Evolutionary conservation across 768 basidiomycete species (phyloP).

Genomic region (Pulveroboletus ravenelii): DNA sequence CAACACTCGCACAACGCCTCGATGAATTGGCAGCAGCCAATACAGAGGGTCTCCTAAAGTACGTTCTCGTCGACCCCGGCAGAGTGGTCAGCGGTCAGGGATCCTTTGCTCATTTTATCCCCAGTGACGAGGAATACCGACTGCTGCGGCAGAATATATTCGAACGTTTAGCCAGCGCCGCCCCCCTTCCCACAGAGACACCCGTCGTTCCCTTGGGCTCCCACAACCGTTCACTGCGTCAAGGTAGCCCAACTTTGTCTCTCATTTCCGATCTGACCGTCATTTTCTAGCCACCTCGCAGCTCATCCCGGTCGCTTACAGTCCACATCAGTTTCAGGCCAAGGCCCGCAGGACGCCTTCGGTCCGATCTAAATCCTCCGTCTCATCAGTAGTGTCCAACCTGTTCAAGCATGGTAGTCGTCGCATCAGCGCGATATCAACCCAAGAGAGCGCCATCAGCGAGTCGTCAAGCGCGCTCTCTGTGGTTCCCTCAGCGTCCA

Average conservation of each 20-base stretch:
- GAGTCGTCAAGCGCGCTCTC: constrained; percentile 43
- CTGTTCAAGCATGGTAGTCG: constrained; percentile 47
- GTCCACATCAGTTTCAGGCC: constrained; percentile 26
- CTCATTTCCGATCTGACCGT: constrained; percentile 3
- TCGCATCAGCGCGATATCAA: constrained; percentile 32
- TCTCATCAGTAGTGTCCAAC: constrained; percentile 46
- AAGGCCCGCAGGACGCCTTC: constrained; percentile 46
- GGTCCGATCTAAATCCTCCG: constrained; percentile 48
- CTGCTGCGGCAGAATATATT: constrained; percentile 80
- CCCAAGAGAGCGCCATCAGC: constrained; percentile 38
- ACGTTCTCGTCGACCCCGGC: constrained; percentile 29
- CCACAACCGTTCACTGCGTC: constrained; percentile 25
- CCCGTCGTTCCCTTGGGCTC: constrained; percentile 55
- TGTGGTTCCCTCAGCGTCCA: constrained; percentile 25
- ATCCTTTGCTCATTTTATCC: constrained; percentile 2
- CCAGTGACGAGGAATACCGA: constrained; percentile 82
- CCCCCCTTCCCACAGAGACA: constrained; percentile 55
- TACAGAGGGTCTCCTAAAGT: constrained; percentile 75
- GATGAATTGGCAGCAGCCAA: constrained; percentile 79
- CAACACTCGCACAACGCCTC: constrained; percentile 74
- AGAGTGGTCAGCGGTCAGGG: neutral
- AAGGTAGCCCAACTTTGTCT: constrained; percentile 5
- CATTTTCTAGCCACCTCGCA: constrained; percentile 16
- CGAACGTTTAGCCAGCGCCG: constrained; percentile 63
- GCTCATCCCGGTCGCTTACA: constrained; percentile 16